Conservation (phyloP, 208 protist species). For the Lotmaria passim region DNA sequence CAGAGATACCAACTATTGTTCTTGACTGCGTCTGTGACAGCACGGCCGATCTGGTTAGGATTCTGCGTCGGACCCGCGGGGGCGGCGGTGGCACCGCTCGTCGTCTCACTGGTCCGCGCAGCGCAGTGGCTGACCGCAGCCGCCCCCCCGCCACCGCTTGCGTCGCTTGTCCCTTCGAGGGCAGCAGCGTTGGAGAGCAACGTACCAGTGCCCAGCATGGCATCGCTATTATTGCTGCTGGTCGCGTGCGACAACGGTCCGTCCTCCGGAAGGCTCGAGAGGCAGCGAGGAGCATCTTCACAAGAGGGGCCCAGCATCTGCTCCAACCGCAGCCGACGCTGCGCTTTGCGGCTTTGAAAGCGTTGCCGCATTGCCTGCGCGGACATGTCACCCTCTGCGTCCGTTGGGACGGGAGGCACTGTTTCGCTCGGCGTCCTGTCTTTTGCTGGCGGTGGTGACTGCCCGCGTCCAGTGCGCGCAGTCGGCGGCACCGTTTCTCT, state of each 20-base stretch:
- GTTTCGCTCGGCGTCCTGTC: too few relatives aligned
- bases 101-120: background rate
- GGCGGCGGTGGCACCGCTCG: background rate
- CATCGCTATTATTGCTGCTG: constrained; percentile 3
- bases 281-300: background rate
- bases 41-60: constrained; percentile 86
- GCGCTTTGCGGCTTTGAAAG: constrained; percentile 38
- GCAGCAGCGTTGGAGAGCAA: background rate
- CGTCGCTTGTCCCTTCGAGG: background rate
- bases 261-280: background rate
- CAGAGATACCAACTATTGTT: constrained; percentile 78
- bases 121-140: background rate
- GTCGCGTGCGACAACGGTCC: background rate
- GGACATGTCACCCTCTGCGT: constrained; percentile 26
- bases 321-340: constrained; percentile 44
- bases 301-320: constrained; percentile 25
- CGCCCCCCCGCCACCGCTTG: background rate
- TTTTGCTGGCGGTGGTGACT: too few relatives aligned
- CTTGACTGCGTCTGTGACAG: constrained; percentile 49
- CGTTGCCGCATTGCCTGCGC: constrained; percentile 35
- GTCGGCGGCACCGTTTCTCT: too few relatives aligned
- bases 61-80: constrained; percentile 35
- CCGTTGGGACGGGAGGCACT: too few relatives aligned
- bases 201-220: too few relatives aligned
- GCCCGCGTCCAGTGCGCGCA: too few relatives aligned